Evolutionary conservation across 2,329 filamentous ascomycete genomes (phyloP).

Genomic region (Clonostachys sp.): DNA sequence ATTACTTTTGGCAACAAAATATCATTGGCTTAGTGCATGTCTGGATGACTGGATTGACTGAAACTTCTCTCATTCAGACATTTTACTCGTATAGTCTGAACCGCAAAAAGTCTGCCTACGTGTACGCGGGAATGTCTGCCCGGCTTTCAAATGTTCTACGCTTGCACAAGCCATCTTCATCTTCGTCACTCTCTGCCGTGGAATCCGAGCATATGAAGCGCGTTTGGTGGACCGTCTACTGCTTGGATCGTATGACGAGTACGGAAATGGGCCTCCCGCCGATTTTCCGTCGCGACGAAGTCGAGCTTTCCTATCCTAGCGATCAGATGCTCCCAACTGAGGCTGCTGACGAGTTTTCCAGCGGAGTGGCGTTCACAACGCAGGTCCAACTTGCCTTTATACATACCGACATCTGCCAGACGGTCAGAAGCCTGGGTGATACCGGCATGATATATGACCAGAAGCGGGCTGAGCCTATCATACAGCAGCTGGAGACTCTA

Average conservation of each 20-base stretch:
- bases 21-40: too few species aligned
- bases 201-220: not conserved
- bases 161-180: not conserved
- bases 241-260: not conserved
- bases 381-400: not conserved
- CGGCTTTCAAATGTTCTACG: not conserved
- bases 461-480: not conserved
- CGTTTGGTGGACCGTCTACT: not conserved
- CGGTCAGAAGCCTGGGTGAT: not conserved
- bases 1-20: too few species aligned
- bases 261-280: not conserved
- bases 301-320: not conserved
- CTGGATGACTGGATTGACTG: not conserved
- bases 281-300: not conserved
- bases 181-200: not conserved
- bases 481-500: not conserved
- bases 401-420: not conserved
- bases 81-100: not conserved
- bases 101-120: not conserved
- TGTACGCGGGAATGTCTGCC: not conserved
- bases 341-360: not conserved
- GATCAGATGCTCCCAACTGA: not conserved
- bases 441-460: not conserved
- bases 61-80: not conserved
- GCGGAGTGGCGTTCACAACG: not conserved